Conservation (phyloP, 176 grass and related monocot species). For the Raddia distichophylla region DNA sequence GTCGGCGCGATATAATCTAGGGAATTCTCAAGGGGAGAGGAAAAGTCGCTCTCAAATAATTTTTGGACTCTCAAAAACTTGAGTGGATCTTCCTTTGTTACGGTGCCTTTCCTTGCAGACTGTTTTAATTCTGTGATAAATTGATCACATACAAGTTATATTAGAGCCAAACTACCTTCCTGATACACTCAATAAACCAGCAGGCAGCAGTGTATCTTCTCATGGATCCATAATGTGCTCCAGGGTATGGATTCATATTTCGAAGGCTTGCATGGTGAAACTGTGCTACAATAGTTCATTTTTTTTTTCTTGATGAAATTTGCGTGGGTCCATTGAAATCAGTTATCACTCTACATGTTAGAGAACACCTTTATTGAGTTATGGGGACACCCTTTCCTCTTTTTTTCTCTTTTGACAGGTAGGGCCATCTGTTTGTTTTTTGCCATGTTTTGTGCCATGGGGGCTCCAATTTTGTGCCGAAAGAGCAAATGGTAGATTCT, state of each 20-base stretch:
- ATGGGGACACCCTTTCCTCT: constrained; percentile 8
- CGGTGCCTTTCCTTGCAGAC: not conserved
- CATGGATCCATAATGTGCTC: not conserved
- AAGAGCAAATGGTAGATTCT: constrained; percentile 35
- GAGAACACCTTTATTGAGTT: constrained; percentile 35
- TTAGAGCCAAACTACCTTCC: constrained; percentile 18
- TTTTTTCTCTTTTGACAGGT: constrained; percentile 32
- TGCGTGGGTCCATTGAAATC: not conserved
- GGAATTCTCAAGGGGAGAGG: too few species aligned
- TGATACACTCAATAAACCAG: not conserved
- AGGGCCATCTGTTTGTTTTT: constrained; percentile 33
- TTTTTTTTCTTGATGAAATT: constrained; percentile 6
- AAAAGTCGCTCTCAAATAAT: too few species aligned
- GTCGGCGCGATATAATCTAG: too few species aligned
- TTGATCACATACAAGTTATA: constrained; percentile 10
- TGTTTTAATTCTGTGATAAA: constrained; percentile 12
- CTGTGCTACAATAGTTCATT: not conserved
- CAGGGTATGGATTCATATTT: not conserved
- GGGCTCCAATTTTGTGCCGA: constrained; percentile 41
- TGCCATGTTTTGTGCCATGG: constrained; percentile 37
- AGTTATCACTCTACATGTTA: not conserved
- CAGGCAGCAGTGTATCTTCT: not conserved
- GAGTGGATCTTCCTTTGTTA: constrained; percentile 1
- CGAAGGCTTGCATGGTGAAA: not conserved
- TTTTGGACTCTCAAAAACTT: constrained; percentile 11